These are phyloP conservation scores for Aspergillus felis DNA, from an alignment of 2,329 filamentous ascomycete genomes.

Conservation along the genomic window DNA sequence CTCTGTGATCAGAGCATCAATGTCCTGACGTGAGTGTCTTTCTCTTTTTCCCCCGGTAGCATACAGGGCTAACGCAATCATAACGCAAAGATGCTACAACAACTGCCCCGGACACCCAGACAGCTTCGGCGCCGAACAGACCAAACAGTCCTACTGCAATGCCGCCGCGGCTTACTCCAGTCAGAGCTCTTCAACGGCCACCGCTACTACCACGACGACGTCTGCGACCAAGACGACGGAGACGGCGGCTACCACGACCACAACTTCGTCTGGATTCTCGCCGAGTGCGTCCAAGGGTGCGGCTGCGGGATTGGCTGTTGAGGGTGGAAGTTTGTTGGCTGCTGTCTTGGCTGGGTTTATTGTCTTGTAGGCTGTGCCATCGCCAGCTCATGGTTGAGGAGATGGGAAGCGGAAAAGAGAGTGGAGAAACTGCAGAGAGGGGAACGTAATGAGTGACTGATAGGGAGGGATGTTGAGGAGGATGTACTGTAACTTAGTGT, in stretches of 20 bases:
- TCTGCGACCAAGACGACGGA: slow-evolving; percentile 1
- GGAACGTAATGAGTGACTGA: not conserved
- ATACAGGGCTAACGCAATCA: not conserved
- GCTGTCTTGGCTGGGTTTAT: not conserved
- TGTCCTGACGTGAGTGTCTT: slow-evolving; percentile 43
- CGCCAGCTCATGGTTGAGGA: not conserved
- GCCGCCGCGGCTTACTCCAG: slow-evolving; percentile 38
- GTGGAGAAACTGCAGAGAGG: not conserved
- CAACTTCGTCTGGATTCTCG: not conserved
- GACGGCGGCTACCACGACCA: slow-evolving; percentile 12
- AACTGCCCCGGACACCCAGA: slow-evolving; percentile 55
- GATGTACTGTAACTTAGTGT: not conserved
- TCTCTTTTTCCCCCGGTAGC: no score
- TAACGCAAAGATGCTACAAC: slow-evolving; percentile 53
- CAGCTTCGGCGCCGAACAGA: slow-evolving; percentile 29
- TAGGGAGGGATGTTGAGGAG: no score
- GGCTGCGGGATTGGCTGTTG: slow-evolving; percentile 4
- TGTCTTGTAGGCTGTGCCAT: not conserved
- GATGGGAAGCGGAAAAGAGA: not conserved
- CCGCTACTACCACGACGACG: not conserved
- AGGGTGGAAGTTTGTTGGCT: not conserved
- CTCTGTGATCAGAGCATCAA: slow-evolving; percentile 55
- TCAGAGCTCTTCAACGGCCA: slow-evolving; percentile 12
- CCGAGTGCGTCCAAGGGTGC: slow-evolving; percentile 10
- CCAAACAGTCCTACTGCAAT: slow-evolving; percentile 37